These are phyloP conservation scores for Plectosphaerella cucumerina DNA, from an alignment of 2,329 filamentous ascomycete species.

Conservation along the genomic window DNA sequence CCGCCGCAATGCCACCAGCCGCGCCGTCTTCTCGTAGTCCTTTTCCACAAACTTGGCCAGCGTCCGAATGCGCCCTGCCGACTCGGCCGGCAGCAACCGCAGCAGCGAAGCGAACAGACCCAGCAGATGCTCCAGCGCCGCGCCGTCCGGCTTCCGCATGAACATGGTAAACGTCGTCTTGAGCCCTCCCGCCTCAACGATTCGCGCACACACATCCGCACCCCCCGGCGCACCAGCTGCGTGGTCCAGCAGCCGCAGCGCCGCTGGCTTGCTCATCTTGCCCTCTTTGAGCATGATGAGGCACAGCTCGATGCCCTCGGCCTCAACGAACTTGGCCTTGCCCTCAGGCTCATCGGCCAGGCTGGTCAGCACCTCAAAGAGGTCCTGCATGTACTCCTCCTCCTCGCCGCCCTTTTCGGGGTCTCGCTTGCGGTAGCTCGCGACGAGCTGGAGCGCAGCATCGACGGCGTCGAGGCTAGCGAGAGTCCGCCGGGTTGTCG, in stretches of 20 bases:
- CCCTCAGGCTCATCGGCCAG: conserved; percentile 71
- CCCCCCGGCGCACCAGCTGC: conserved; percentile 53
- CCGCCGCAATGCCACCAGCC: conserved; percentile 65
- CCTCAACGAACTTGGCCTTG: conserved; percentile 78
- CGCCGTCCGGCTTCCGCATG: conserved; percentile 72
- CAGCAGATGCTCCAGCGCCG: conserved; percentile 73
- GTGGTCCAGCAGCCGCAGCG: conserved; percentile 81
- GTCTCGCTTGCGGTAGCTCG: conserved; percentile 80
- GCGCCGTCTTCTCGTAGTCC: conserved; percentile 79
- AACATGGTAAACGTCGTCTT: conserved; percentile 84
- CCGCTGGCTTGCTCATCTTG: conserved; percentile 74
- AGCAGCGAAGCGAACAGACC: conserved; percentile 82
- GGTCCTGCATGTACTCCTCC: conserved; percentile 90
- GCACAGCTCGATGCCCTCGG: conserved; percentile 86
- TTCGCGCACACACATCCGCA: conserved; percentile 62
- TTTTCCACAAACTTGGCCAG: conserved; percentile 96
- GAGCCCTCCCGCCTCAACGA: conserved; percentile 81
- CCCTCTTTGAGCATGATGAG: conserved; percentile 90
- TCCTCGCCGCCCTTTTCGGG: conserved; percentile 82
- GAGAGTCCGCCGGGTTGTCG: conserved; percentile 60
- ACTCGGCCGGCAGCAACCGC: conserved; percentile 72
- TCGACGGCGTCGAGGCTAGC: conserved; percentile 70
- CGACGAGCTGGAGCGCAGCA: conserved; percentile 73
- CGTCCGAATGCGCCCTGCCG: conserved; percentile 72
- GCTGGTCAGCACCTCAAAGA: conserved; percentile 84